A percentile compares a stretch with the other conserved stretches of the same genome.
These are phyloP conservation scores for Xylaria sp. DNA, from an alignment of 2,329 filamentous ascomycete genomes.

Conservation along the genomic window DNA sequence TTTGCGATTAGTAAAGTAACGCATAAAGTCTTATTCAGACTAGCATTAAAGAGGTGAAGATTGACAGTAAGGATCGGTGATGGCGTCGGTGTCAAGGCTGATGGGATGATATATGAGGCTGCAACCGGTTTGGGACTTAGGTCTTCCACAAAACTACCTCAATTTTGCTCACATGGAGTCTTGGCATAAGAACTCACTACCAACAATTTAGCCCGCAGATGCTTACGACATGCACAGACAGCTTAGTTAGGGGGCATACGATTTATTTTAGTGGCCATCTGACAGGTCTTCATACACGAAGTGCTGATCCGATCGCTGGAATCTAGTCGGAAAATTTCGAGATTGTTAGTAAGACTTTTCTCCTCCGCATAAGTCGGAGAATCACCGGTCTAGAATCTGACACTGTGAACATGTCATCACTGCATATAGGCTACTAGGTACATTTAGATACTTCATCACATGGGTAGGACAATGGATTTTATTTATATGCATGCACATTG, in stretches of 20 bases:
- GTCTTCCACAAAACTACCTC: not conserved
- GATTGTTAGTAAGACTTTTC: not conserved
- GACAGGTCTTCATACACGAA: not conserved
- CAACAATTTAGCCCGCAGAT: not conserved
- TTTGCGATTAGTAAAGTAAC: not conserved
- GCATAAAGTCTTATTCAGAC: not conserved
- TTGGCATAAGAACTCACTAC: not conserved
- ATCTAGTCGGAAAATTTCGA: not conserved
- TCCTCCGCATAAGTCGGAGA: not conserved
- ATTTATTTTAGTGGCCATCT: not conserved
- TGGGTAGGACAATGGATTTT: not conserved
- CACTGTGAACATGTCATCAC: not conserved
- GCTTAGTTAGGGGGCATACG: not conserved
- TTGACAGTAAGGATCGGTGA: not conserved
- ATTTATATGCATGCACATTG: not conserved
- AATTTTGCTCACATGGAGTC: constrained; percentile 3
- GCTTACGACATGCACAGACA: not conserved
- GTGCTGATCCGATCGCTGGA: not conserved
- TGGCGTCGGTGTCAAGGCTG: not conserved
- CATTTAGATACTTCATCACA: constrained; percentile 5
- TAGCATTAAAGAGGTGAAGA: not conserved
- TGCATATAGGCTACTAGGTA: constrained; percentile 3
- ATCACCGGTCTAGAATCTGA: not conserved
- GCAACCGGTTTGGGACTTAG: not conserved
- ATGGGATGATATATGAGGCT: constrained; percentile 1